phyloP scores from a whole-genome alignment of 192 early-diverging fungal species.

The Pilobolus umbonatus region DNA sequence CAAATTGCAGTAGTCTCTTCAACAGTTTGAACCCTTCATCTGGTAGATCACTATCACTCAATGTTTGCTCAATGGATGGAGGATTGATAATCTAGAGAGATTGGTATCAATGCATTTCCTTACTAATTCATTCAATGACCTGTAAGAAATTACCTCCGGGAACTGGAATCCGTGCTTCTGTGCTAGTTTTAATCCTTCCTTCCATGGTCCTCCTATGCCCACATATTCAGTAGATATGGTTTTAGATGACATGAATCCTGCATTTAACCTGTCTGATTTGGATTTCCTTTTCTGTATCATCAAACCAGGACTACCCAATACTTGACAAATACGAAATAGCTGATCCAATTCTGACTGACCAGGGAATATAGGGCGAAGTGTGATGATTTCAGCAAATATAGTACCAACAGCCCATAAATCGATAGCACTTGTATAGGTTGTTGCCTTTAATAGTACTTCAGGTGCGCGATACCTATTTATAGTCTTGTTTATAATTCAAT shows the following conservation, averaged over 20 bases:
- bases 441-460: slow-evolving; percentile 82
- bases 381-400: slow-evolving; percentile 88
- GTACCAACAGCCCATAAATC: slow-evolving; percentile 96
- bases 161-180: slow-evolving; percentile 65
- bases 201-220: slow-evolving; percentile 57
- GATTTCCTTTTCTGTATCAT: slow-evolving; percentile 13
- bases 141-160: slow-evolving; percentile 50
- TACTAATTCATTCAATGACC: no score
- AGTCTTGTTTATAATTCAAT: neutral
- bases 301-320: slow-evolving; percentile 69
- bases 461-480: slow-evolving; percentile 85
- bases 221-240: neutral
- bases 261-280: slow-evolving; percentile 4
- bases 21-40: slow-evolving; percentile 56
- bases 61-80: no score
- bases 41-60: no score
- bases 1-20: slow-evolving; percentile 69
- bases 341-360: slow-evolving; percentile 93
- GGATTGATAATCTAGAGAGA: no score
- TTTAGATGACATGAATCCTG: neutral
- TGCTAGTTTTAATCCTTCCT: slow-evolving; percentile 67
- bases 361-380: slow-evolving; percentile 87
- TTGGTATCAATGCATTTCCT: no score
- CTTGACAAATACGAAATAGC: slow-evolving; percentile 74
- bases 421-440: slow-evolving; percentile 83